Evolutionary conservation across 805 yeast species (phyloP).

Genomic region (Wickerhamomyces xylosicus): DNA sequence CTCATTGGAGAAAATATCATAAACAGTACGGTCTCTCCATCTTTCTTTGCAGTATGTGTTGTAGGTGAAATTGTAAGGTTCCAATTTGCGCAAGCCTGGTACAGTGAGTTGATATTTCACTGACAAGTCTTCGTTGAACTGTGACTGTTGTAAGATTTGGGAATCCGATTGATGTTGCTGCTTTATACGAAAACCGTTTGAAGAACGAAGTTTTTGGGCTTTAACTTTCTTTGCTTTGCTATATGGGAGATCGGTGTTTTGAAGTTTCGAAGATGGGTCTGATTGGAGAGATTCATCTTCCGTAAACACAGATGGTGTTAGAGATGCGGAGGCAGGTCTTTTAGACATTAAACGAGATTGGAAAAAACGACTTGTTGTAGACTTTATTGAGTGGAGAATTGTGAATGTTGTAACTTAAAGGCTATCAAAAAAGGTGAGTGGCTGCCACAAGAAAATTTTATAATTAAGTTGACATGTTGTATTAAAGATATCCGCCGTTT

Average conservation of each 20-base stretch:
- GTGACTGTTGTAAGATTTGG: not conserved
- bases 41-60: conserved; percentile 81
- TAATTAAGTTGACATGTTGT: no score
- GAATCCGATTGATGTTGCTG: not conserved
- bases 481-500: no score
- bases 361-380: not conserved
- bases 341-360: not conserved
- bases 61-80: conserved; percentile 84
- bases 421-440: no score
- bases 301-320: no score
- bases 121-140: not conserved
- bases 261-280: not conserved
- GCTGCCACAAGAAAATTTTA: no score
- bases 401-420: not conserved
- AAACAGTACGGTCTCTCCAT: conserved; percentile 77
- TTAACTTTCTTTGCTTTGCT: not conserved
- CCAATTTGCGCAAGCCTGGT: conserved; percentile 45
- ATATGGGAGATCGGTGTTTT: not conserved
- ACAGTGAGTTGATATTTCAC: not conserved
- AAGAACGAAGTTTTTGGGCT: not conserved
- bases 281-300: no score
- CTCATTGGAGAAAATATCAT: conserved; percentile 77
- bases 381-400: no score
- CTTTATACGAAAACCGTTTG: not conserved
- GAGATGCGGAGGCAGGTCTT: not conserved